Conservation (phyloP, 805 yeast species). For the Kurtzmaniella fragi region DNA sequence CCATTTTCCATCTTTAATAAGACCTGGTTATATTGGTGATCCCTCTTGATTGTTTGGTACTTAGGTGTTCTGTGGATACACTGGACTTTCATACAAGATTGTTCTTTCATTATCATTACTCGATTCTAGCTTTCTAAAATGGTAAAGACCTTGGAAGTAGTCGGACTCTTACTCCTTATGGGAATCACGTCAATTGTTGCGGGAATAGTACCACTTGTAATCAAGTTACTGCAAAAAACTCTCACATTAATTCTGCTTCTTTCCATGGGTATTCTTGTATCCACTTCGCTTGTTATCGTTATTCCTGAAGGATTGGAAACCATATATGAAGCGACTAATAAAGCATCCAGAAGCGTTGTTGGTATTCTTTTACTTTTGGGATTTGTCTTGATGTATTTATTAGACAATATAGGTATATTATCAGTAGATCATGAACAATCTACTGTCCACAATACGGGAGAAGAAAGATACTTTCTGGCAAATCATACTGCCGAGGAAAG, state of each 20-base stretch:
- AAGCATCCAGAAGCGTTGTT: constrained; percentile 16
- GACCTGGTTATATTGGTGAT: no score
- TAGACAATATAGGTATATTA: constrained; percentile 34
- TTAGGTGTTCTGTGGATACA: no score
- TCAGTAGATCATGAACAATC: neutral
- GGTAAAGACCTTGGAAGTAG: constrained; percentile 1
- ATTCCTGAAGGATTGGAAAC: constrained; percentile 64
- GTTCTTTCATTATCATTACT: no score
- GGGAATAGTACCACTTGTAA: constrained; percentile 9
- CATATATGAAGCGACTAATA: constrained; percentile 17
- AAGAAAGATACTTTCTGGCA: neutral
- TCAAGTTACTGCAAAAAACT: no score
- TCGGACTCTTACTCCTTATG: constrained; percentile 13
- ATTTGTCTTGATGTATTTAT: constrained; percentile 46
- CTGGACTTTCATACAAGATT: no score
- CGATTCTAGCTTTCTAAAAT: no score
- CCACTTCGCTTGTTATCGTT: constrained; percentile 54
- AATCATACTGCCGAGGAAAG: neutral
- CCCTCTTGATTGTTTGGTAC: no score
- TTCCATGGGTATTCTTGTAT: constrained; percentile 57
- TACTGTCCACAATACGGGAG: neutral
- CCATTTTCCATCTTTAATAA: no score
- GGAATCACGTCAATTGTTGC: constrained; percentile 13
- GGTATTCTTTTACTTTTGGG: constrained; percentile 52
- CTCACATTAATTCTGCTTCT: constrained; percentile 18